A percentile compares a stretch with the other conserved stretches of the same genome.
Evolutionary conservation across 208 protist genomes (phyloP).

Genomic region (Acanthamoeba royreba): DNA sequence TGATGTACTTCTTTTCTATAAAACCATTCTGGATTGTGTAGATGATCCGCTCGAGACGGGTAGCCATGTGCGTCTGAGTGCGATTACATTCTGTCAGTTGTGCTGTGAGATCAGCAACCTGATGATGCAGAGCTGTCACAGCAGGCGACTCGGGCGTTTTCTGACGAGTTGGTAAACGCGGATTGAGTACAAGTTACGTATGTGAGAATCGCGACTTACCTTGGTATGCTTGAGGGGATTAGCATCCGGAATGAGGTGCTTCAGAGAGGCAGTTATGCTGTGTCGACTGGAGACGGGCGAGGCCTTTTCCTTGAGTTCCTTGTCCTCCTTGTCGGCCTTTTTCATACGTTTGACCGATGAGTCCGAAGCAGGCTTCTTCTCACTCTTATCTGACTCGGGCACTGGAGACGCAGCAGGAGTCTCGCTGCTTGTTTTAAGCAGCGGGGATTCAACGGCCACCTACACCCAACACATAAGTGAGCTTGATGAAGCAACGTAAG

Average conservation of each 20-base stretch:
- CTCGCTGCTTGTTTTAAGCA: no score
- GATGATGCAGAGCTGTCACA: not conserved
- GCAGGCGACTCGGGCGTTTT: not conserved
- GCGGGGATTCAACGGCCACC: no score
- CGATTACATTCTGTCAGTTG: not conserved
- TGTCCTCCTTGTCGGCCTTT: not conserved
- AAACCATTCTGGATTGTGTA: not conserved
- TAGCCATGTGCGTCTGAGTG: conserved; percentile 36
- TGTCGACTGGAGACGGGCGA: not conserved
- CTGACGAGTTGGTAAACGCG: no score
- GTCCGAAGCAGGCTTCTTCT: no score
- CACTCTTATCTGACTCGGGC: no score
- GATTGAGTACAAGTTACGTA: no score
- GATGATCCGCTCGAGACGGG: conserved; percentile 46
- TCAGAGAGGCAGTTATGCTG: not conserved
- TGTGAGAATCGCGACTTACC: no score
- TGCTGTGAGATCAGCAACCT: not conserved
- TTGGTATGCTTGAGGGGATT: not conserved
- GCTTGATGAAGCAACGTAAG: not conserved
- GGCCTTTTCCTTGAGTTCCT: not conserved
- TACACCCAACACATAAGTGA: no score
- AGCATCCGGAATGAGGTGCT: not conserved
- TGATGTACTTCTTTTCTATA: not conserved
- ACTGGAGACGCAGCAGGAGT: no score
- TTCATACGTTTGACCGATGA: not conserved